Percentiles rank a stretch among this genome's conserved stretches.
These are phyloP conservation scores for Kazachstania taianensis DNA, from an alignment of 805 yeast species.

Conservation along the genomic window DNA sequence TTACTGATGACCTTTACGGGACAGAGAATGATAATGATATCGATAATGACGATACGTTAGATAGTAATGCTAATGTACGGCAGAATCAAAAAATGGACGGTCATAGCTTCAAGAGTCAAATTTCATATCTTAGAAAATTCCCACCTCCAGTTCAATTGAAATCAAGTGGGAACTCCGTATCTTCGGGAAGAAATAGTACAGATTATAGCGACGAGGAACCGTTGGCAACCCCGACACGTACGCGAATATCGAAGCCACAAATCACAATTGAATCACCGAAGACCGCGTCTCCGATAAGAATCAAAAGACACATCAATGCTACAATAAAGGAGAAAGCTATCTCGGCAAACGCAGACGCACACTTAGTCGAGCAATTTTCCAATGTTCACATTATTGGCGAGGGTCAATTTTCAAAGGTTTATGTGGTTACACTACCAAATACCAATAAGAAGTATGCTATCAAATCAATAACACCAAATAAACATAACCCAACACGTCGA, in stretches of 20 bases:
- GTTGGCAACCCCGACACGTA: conserved; percentile 18
- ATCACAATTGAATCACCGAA: not conserved
- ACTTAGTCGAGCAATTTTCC: conserved; percentile 39
- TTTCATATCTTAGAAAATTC: conserved; percentile 9
- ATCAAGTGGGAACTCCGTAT: conserved; percentile 5
- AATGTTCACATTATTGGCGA: conserved; percentile 64
- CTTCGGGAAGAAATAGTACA: conserved; percentile 4
- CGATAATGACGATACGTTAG: conserved; percentile 2
- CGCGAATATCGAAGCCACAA: conserved; percentile 10
- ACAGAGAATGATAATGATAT: conserved; percentile 5
- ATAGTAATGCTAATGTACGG: too few relatives aligned
- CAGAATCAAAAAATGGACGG: too few relatives aligned
- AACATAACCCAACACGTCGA: conserved; percentile 18
- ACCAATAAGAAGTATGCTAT: conserved; percentile 62
- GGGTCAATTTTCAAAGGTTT: conserved; percentile 88
- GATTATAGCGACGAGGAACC: conserved; percentile 4
- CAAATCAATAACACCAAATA: conserved; percentile 60
- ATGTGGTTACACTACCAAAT: conserved; percentile 60
- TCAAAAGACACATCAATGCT: conserved; percentile 18
- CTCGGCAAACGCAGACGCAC: conserved; percentile 26
- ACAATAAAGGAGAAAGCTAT: conserved; percentile 6
- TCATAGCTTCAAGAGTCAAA: too few relatives aligned
- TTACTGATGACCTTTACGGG: conserved; percentile 30
- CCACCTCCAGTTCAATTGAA: conserved; percentile 2
- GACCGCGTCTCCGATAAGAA: not conserved